Conservation (phyloP, 2,329 filamentous ascomycete species). For the Hortaea werneckii region DNA sequence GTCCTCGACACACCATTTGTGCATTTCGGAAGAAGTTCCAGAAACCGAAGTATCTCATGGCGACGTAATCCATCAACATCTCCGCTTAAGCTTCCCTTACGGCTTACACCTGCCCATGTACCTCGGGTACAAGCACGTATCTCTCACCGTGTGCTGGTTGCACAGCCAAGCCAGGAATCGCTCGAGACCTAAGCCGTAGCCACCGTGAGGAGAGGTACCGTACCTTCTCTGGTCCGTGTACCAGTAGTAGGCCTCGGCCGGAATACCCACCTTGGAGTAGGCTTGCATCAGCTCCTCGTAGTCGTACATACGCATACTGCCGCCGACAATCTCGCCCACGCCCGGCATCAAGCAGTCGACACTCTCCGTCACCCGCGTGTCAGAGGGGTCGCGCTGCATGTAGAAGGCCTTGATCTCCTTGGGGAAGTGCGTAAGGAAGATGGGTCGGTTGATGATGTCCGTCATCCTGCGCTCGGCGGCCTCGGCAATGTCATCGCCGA, state of each 20-base stretch:
- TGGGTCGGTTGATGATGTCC: slow-evolving; percentile 87
- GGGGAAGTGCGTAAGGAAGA: slow-evolving; percentile 96
- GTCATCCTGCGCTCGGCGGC: slow-evolving; percentile 96
- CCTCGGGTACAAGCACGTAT: slow-evolving; percentile 66
- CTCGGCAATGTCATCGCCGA: slow-evolving; percentile 96
- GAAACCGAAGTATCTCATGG: no score
- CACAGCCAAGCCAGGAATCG: slow-evolving; percentile 62
- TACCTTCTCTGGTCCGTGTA: slow-evolving; percentile 77
- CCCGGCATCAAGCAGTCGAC: slow-evolving; percentile 85
- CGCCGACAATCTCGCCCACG: slow-evolving; percentile 93
- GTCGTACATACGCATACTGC: slow-evolving; percentile 90
- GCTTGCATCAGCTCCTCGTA: slow-evolving; percentile 82
- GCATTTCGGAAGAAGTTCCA: no score
- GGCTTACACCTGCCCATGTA: slow-evolving; percentile 76
- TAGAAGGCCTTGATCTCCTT: slow-evolving; percentile 98
- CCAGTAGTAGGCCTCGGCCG: slow-evolving; percentile 87
- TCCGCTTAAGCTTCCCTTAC: slow-evolving; percentile 25
- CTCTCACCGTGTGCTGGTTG: slow-evolving; percentile 54
- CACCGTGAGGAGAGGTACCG: slow-evolving; percentile 82
- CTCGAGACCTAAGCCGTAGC: slow-evolving; percentile 87
- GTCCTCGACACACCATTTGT: no score
- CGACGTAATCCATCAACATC: no score
- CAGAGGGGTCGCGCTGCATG: slow-evolving; percentile 80
- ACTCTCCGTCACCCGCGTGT: slow-evolving; percentile 79
- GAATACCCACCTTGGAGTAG: slow-evolving; percentile 78